Base-by-base conservation (phyloP, 768 basidiomycete species). In the Dacryopinax spathularia region DNA sequence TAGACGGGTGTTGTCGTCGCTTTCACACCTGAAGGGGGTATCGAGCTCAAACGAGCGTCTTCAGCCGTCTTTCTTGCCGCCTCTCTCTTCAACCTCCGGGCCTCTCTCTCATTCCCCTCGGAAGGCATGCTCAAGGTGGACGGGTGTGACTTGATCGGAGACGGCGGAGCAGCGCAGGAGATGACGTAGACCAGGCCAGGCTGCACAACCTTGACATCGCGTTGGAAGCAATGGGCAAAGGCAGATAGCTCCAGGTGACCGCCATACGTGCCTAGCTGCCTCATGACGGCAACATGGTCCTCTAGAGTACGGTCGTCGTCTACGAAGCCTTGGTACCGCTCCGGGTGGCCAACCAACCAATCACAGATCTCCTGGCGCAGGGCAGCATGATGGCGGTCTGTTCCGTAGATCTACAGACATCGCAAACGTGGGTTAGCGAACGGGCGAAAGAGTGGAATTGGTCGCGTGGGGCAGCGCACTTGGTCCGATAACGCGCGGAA, bases 161-260 rank as follows among this genome's bases (percentile, higher is more conserved):
- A 56, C 25, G 48, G 48, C 15, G 29, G 22, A 15, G 22, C 48
- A 25, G 48, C 48, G 18, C 43, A 37, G 69, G 91, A 86, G 62
- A 94, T 91, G 65, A 93, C 86, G 74, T 93, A 93, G 29, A 92
- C 88, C 34, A 96, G 79, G 1, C 89, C 90, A 0, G 93, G 92
- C 70, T 95, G 93, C 61, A 94, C 82, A 64, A 96, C 91, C 76
- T 95, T 95, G 73, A 96, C 87, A 69, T 91, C 82, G 33, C 86
- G 79, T 62, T 78, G 77, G 60, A 80, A 80, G 77, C 91, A 82
- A 68, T 92, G 89, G 2, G 93, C 86, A 72, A 93, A 95, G 0
- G 91, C 91, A 18, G 87, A 88, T n/a, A 96, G 79, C 73, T 96
- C 93, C 69, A 96, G 82, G 73, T 96, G 91, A 0, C 91, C 91